Evolutionary conservation across 2,329 filamentous ascomycete species (phyloP).

Genomic region (Arthrobotrys sinensis): DNA sequence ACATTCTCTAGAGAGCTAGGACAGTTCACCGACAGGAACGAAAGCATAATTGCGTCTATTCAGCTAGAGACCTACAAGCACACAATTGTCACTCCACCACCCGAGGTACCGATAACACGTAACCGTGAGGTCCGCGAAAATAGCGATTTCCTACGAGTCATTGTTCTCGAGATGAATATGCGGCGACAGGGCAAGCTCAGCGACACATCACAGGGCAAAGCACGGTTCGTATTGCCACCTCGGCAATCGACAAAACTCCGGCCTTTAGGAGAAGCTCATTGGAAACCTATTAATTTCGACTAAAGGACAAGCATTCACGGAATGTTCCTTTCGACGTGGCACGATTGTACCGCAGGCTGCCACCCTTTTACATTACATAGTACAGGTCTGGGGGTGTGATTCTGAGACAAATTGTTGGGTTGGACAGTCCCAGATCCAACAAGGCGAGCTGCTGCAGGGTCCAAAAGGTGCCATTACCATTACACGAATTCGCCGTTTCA

Average conservation of each 20-base stretch:
- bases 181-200: conserved; percentile 77
- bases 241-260: conserved; percentile 69
- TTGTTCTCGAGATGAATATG: conserved; percentile 82
- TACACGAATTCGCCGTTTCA: conserved; percentile 50
- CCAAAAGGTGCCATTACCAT: conserved; percentile 41
- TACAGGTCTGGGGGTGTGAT: conserved; percentile 22
- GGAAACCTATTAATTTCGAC: conserved; percentile 54
- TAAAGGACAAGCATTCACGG: conserved; percentile 18
- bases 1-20: conserved; percentile 65
- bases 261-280: conserved; percentile 56
- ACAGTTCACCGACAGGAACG: conserved; percentile 66
- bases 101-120: conserved; percentile 63
- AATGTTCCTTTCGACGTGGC: conserved; percentile 45
- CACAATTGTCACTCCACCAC: conserved; percentile 45
- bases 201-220: conserved; percentile 77
- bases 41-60: conserved; percentile 76
- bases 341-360: conserved; percentile 36
- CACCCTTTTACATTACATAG: conserved; percentile 42
- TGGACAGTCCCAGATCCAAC: conserved; percentile 27
- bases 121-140: conserved; percentile 78
- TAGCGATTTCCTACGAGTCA: conserved; percentile 79
- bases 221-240: conserved; percentile 79
- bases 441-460: conserved; percentile 51
- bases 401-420: conserved; percentile 56
- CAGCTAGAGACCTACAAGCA: conserved; percentile 80